These are phyloP conservation scores for Lasiodiplodia hormozganensis DNA, from an alignment of 2,329 filamentous ascomycete species.

Conservation along the genomic window DNA sequence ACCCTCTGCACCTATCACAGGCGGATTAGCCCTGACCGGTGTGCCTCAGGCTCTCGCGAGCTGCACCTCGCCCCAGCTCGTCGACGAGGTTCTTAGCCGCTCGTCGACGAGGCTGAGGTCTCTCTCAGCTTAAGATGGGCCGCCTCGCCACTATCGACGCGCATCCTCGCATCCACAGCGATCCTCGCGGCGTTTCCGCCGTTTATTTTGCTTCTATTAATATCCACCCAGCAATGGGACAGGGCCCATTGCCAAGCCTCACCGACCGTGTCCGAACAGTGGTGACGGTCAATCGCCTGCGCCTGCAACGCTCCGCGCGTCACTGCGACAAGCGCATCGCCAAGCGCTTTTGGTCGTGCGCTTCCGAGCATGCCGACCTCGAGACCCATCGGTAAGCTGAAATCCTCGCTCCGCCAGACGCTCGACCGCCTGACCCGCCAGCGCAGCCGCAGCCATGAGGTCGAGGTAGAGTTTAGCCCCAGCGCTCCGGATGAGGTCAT, in stretches of 20 bases:
- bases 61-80: background rate
- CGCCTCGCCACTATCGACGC: constrained; percentile 14
- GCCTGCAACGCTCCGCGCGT: constrained; percentile 11
- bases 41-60: background rate
- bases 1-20: constrained; percentile 8
- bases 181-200: background rate
- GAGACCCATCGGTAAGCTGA: background rate
- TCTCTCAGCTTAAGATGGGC: constrained; percentile 10
- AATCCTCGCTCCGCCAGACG: constrained; percentile 2
- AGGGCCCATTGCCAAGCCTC: constrained; percentile 3
- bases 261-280: background rate
- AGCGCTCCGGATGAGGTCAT: constrained; percentile 4
- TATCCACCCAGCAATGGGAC: background rate
- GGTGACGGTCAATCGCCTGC: background rate
- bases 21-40: constrained; percentile 17
- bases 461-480: constrained; percentile 26
- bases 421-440: constrained; percentile 1
- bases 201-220: constrained; percentile 16
- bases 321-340: constrained; percentile 1
- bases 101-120: constrained; percentile 12
- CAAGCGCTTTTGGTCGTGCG: background rate
- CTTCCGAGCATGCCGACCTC: constrained; percentile 1
- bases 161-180: constrained; percentile 14
- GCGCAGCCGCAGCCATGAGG: constrained; percentile 24
- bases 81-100: background rate